Evolutionary conservation across 805 yeast species (phyloP).

Genomic region (Kodamaea kaohsiungensis): DNA sequence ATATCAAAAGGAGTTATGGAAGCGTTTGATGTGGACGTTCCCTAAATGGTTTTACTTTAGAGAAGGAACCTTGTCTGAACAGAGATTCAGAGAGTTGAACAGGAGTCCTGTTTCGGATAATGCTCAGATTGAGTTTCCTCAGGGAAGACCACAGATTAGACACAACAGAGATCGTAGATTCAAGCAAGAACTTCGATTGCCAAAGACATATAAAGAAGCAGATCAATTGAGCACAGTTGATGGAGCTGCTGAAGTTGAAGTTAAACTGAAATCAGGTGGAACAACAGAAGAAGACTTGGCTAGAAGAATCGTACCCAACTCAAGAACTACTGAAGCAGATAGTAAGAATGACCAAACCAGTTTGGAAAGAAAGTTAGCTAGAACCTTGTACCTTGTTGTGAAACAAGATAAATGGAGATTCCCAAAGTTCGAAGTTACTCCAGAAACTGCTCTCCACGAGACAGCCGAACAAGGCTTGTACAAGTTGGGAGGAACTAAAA

Average conservation of each 20-base stretch:
- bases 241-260: conserved; percentile 15
- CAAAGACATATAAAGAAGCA: conserved; percentile 54
- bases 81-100: conserved; percentile 73
- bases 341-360: conserved; percentile 57
- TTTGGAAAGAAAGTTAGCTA: conserved; percentile 75
- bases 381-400: conserved; percentile 77
- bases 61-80: conserved; percentile 86
- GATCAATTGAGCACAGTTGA: conserved; percentile 24
- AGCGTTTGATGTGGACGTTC: conserved; percentile 95
- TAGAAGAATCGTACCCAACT: conserved; percentile 66
- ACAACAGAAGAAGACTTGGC: conserved; percentile 51
- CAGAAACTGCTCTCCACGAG: conserved; percentile 59
- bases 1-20: conserved; percentile 84
- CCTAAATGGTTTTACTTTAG: conserved; percentile 91
- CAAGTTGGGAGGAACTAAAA: conserved; percentile 66
- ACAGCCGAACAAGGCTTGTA: conserved; percentile 77
- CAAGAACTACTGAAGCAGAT: conserved; percentile 82
- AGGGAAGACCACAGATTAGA: conserved; percentile 82
- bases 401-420: conserved; percentile 67
- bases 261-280: conserved; percentile 16
- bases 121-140: conserved; percentile 75
- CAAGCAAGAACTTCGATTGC: conserved; percentile 77
- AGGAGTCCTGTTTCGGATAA: conserved; percentile 70
- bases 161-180: conserved; percentile 86
- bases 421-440: conserved; percentile 60